Conservation (phyloP, 768 basidiomycete species). For the Calocybe cyanea region DNA sequence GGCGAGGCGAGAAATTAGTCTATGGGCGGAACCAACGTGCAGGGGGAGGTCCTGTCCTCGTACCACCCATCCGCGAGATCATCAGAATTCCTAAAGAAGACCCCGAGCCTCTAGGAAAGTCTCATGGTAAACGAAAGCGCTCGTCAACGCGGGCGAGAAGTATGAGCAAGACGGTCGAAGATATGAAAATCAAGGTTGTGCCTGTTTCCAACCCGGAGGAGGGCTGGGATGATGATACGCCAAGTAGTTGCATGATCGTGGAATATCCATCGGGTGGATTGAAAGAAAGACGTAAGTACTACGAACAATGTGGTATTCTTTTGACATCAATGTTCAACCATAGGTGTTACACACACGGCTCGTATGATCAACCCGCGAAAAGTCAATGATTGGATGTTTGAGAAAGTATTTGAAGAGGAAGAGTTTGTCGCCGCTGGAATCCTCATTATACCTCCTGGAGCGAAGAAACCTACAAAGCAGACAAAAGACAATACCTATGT, state of each 20-base stretch:
- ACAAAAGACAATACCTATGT: slow-evolving; percentile 87
- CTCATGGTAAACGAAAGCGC: slow-evolving; percentile 26
- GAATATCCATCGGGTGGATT: slow-evolving; percentile 63
- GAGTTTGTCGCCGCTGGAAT: slow-evolving; percentile 92
- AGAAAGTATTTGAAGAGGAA: slow-evolving; percentile 91
- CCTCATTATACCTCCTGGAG: slow-evolving; percentile 72
- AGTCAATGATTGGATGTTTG: slow-evolving; percentile 60
- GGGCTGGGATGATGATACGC: slow-evolving; percentile 85
- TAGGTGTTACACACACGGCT: slow-evolving; percentile 41
- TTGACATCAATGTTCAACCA: slow-evolving; percentile 25
- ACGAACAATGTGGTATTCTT: background rate
- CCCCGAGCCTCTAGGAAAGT: slow-evolving; percentile 29
- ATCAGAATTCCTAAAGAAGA: slow-evolving; percentile 41
- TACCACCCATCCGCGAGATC: slow-evolving; percentile 66
- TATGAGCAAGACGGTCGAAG: slow-evolving; percentile 56
- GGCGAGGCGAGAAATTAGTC: slow-evolving; percentile 89
- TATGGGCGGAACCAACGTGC: slow-evolving; percentile 54
- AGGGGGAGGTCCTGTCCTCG: slow-evolving; percentile 40
- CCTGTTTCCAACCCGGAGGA: slow-evolving; percentile 51
- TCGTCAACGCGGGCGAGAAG: slow-evolving; percentile 43
- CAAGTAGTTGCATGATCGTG: slow-evolving; percentile 59
- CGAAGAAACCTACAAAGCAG: slow-evolving; percentile 80
- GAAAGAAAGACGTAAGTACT: slow-evolving; percentile 63
- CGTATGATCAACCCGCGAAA: slow-evolving; percentile 3
- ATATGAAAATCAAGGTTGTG: slow-evolving; percentile 22